Evolutionary conservation across 768 basidiomycete species (phyloP).

Genomic region (Pleurotus sapidus): DNA sequence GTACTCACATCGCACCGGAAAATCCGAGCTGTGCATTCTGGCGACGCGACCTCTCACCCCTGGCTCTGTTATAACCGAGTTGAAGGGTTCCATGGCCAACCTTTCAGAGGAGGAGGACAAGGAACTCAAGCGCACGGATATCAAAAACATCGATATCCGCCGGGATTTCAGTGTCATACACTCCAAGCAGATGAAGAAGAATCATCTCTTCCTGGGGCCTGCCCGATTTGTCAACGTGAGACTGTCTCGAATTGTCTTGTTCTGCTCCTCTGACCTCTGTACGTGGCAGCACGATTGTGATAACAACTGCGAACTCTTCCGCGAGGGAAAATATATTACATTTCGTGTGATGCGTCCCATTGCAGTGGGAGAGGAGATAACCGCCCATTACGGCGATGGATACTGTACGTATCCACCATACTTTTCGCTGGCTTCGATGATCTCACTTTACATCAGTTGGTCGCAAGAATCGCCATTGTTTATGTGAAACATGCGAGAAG

Average conservation of each 20-base stretch:
- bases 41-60: conserved; percentile 70
- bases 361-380: conserved; percentile 80
- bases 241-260: conserved; percentile 8
- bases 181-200: conserved; percentile 89
- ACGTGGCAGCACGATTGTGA: conserved; percentile 78
- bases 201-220: conserved; percentile 86
- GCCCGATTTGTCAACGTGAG: conserved; percentile 92
- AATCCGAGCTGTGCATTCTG: conserved; percentile 85
- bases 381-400: conserved; percentile 87
- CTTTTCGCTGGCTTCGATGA: conserved; percentile 16
- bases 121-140: conserved; percentile 81
- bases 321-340: conserved; percentile 86
- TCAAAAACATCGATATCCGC: conserved; percentile 72
- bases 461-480: conserved; percentile 67
- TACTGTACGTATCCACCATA: conserved; percentile 63
- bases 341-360: conserved; percentile 82
- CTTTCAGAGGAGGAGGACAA: conserved; percentile 82
- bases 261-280: conserved; percentile 12
- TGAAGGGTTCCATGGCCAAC: conserved; percentile 90
- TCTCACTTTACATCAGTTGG: conserved; percentile 43
- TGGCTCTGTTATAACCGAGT: conserved; percentile 76
- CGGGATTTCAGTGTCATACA: conserved; percentile 91
- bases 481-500: conserved; percentile 86
- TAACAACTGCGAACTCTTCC: conserved; percentile 86
- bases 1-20: conserved; percentile 84